phyloP scores from a whole-genome alignment of 192 early-diverging fungal species.

The Linnemannia hyalina region DNA sequence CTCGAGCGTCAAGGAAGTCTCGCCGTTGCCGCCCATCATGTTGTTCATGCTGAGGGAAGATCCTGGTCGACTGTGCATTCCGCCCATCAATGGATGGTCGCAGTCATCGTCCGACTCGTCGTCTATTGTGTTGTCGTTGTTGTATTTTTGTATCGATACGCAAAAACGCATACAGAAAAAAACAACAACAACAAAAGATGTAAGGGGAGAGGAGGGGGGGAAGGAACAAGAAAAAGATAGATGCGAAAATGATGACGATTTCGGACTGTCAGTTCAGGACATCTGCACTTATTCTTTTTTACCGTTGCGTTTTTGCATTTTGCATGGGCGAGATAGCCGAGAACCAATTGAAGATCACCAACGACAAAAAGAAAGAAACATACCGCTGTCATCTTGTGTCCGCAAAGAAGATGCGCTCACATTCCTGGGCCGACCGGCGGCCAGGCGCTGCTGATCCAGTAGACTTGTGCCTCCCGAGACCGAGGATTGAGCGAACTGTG shows the following conservation, averaged over 20 bases:
- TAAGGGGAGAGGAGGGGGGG: not conserved
- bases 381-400: conserved; percentile 47
- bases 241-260: not conserved
- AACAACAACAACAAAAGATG: not conserved
- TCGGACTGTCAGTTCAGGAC: not conserved
- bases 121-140: conserved; percentile 7
- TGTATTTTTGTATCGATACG: not conserved
- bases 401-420: conserved; percentile 40
- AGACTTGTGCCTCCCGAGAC: not conserved
- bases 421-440: conserved; percentile 49
- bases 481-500: conserved; percentile 22
- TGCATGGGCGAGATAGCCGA: not conserved
- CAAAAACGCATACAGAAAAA: not conserved
- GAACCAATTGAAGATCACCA: not conserved
- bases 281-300: not conserved
- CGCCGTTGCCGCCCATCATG: conserved; percentile 40
- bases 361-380: not conserved
- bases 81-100: conserved; percentile 36
- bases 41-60: conserved; percentile 54
- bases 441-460: conserved; percentile 41
- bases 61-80: conserved; percentile 38
- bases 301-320: no score
- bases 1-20: conserved; percentile 35
- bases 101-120: conserved; percentile 50
- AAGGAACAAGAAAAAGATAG: not conserved